Conservation (phyloP, 2,329 filamentous ascomycete species). For the Bisporella sp. region DNA sequence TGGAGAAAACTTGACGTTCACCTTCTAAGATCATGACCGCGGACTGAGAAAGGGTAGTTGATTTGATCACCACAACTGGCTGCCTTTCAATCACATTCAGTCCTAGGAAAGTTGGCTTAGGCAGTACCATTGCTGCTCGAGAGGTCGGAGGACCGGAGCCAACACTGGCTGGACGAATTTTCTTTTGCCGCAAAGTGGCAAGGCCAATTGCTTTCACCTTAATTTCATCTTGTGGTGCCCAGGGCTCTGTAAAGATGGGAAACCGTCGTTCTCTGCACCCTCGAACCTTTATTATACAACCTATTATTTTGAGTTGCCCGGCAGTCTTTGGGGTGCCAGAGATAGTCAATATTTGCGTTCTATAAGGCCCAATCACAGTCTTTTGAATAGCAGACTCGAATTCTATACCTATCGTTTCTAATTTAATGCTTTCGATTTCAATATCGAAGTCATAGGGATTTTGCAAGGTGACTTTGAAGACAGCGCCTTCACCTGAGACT, state of each 20-base stretch:
- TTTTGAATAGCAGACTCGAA: conserved; percentile 61
- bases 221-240: conserved; percentile 59
- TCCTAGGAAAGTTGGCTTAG: conserved; percentile 45
- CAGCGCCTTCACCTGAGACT: conserved; percentile 70
- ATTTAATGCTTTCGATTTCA: conserved; percentile 72
- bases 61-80: conserved; percentile 68
- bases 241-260: conserved; percentile 72
- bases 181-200: conserved; percentile 32
- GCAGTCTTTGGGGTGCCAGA: conserved; percentile 58
- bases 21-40: conserved; percentile 91
- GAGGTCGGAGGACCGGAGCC: conserved; percentile 29
- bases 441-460: conserved; percentile 93
- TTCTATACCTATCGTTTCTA: conserved; percentile 67
- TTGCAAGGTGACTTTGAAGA: conserved; percentile 78
- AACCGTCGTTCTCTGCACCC: conserved; percentile 80
- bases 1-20: conserved; percentile 68
- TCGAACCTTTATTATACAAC: conserved; percentile 71
- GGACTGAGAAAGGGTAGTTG: conserved; percentile 72
- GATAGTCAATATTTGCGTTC: conserved; percentile 72
- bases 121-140: conserved; percentile 32
- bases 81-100: conserved; percentile 75
- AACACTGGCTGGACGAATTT: conserved; percentile 25
- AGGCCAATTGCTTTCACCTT: conserved; percentile 76
- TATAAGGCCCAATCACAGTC: conserved; percentile 70
- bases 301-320: conserved; percentile 67